Evolutionary conservation across 108 stramenopile species (phyloP).

Genomic region (Pelagomonas calceolata): DNA sequence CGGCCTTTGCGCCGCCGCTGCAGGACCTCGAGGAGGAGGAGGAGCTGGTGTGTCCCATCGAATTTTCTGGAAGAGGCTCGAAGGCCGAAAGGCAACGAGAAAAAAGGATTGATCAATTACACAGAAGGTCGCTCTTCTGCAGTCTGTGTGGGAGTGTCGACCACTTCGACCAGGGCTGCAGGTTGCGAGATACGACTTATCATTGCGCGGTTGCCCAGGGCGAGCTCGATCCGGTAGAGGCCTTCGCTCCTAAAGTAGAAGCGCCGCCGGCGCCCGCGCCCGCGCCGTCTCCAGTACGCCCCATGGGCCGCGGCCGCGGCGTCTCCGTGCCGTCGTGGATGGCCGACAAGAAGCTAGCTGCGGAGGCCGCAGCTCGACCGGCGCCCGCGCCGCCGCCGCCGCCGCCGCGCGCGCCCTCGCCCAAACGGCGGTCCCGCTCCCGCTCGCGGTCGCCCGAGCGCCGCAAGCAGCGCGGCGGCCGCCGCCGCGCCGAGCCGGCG

Average conservation of each 20-base stretch:
- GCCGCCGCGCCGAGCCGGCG: too few relatives aligned
- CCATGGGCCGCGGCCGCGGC: not conserved
- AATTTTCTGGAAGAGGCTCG: not conserved
- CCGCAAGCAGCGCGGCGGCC: too few relatives aligned
- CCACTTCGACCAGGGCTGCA: not conserved
- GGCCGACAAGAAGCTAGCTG: not conserved
- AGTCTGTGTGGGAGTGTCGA: not conserved
- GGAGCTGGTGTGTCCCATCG: not conserved
- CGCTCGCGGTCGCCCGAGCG: too few relatives aligned
- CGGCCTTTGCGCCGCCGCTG: not conserved
- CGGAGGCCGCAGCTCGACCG: not conserved
- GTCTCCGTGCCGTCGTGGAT: not conserved
- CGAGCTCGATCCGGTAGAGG: not conserved
- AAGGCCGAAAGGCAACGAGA: not conserved
- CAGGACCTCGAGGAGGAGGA: not conserved
- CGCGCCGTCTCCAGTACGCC: not conserved
- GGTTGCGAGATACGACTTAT: not conserved
- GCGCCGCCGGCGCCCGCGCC: too few relatives aligned
- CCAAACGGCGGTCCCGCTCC: too few relatives aligned
- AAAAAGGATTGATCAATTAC: not conserved
- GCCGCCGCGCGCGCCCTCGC: too few relatives aligned
- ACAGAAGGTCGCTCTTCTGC: not conserved
- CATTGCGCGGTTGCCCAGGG: not conserved
- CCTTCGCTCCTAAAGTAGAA: not conserved
- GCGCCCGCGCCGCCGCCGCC: too few relatives aligned